phyloP scores from a whole-genome alignment of 306 rosid species.

The Inga laurina region DNA sequence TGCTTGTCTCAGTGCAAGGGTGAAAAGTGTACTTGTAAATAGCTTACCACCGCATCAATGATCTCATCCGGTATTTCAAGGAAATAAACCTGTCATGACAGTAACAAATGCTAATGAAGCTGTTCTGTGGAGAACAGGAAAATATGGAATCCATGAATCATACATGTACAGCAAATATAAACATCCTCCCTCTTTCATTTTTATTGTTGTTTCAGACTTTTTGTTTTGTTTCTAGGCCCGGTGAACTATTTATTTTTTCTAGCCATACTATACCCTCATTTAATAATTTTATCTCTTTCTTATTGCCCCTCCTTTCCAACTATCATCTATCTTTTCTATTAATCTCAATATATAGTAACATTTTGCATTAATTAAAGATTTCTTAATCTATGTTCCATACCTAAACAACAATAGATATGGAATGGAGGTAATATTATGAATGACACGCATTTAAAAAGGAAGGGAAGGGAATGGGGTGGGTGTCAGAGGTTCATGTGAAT shows the following conservation, averaged over 20 bases:
- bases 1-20: conserved; percentile 47
- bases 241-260: neutral
- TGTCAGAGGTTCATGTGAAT: neutral
- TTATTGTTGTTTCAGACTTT: neutral
- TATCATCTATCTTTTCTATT: neutral
- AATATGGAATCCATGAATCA: conserved; percentile 3
- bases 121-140: neutral
- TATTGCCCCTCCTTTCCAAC: neutral
- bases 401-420: neutral
- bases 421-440: neutral
- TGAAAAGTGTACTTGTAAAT: conserved; percentile 52
- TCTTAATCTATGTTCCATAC: neutral
- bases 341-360: neutral
- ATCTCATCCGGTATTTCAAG: conserved; percentile 79
- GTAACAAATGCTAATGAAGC: conserved; percentile 27
- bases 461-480: neutral
- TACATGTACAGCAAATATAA: neutral
- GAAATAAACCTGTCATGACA: conserved; percentile 76
- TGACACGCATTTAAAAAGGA: neutral
- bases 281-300: neutral
- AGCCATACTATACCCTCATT: neutral
- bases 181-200: neutral
- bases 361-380: neutral
- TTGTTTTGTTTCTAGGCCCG: neutral
- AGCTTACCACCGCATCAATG: conserved; percentile 73